Evolutionary conservation across 2,329 filamentous ascomycete species (phyloP).

Genomic region (Trichophaea hybrida): DNA sequence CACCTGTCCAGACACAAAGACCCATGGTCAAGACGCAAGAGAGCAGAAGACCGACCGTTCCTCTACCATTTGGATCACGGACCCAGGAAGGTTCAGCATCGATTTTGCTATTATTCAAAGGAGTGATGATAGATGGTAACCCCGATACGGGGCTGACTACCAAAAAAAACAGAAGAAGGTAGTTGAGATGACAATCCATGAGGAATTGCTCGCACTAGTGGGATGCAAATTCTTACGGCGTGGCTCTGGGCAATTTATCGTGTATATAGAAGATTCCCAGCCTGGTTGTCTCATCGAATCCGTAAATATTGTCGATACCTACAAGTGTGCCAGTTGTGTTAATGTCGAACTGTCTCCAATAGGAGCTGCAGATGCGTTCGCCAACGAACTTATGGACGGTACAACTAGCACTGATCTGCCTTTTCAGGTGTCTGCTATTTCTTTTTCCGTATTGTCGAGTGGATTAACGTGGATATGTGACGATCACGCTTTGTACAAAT

Average conservation of each 20-base stretch:
- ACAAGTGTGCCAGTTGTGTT: not conserved
- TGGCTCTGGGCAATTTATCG: not conserved
- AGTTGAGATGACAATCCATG: not conserved
- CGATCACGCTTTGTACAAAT: not conserved
- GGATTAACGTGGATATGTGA: not conserved
- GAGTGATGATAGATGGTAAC: not conserved
- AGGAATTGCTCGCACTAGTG: not conserved
- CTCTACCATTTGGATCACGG: constrained; percentile 4
- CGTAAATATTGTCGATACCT: not conserved
- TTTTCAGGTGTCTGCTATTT: not conserved
- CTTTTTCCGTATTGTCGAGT: not conserved
- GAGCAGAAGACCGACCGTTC: constrained; percentile 4
- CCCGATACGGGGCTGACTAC: not conserved
- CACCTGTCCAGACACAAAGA: constrained; percentile 15
- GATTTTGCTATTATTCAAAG: not conserved
- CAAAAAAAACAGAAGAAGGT: not conserved
- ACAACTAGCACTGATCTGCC: not conserved
- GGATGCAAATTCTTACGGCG: not conserved
- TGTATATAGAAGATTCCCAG: not conserved
- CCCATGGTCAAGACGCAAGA: constrained; percentile 3
- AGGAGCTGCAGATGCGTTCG: not conserved
- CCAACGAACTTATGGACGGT: not conserved
- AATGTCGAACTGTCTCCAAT: not conserved
- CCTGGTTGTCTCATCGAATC: not conserved
- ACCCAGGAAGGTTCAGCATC: constrained; percentile 1